Percentiles rank a stretch among this genome's conserved stretches.
These are phyloP conservation scores for Apophysomyces trapeziformis DNA, from an alignment of 371 early-diverging fungal species.

Conservation along the genomic window DNA sequence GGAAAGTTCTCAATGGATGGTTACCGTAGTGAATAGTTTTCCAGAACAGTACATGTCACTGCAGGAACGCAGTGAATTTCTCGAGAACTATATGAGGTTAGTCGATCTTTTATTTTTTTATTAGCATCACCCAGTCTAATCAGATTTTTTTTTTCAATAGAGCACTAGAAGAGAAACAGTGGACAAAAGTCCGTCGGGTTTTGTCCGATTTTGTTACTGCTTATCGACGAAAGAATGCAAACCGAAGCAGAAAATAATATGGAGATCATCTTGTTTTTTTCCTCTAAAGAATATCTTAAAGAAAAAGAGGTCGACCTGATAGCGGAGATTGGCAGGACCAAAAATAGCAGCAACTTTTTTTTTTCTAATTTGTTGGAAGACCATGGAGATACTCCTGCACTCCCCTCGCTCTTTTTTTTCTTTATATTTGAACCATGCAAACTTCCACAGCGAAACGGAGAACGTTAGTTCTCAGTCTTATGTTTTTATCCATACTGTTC, in stretches of 20 bases:
- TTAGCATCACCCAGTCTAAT: not conserved
- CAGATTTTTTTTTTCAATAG: conserved; percentile 18
- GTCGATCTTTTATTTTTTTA: conserved; percentile 12
- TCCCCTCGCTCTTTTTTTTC: not conserved
- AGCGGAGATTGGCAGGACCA: conserved; percentile 17
- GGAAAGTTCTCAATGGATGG: conserved; percentile 44
- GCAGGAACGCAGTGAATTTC: conserved; percentile 50
- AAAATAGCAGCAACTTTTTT: conserved; percentile 3
- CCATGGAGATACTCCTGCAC: not conserved
- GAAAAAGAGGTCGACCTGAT: not conserved
- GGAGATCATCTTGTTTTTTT: not conserved
- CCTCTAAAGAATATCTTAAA: not conserved
- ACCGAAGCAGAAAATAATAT: conserved; percentile 19
- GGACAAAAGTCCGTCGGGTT: conserved; percentile 45
- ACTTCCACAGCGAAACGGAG: conserved; percentile 20
- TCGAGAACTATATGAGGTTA: conserved; percentile 50
- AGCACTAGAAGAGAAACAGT: conserved; percentile 44
- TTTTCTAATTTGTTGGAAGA: not conserved
- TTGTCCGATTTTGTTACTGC: conserved; percentile 54
- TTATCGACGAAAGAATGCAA: conserved; percentile 39
- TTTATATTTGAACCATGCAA: conserved; percentile 13
- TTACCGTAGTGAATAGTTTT: conserved; percentile 42
- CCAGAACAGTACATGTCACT: conserved; percentile 52
- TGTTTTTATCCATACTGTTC: conserved; percentile 17
- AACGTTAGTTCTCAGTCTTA: conserved; percentile 15